Conservation (phyloP, 2,329 filamentous ascomycete species). For the Emergomyces pasteurianus region DNA sequence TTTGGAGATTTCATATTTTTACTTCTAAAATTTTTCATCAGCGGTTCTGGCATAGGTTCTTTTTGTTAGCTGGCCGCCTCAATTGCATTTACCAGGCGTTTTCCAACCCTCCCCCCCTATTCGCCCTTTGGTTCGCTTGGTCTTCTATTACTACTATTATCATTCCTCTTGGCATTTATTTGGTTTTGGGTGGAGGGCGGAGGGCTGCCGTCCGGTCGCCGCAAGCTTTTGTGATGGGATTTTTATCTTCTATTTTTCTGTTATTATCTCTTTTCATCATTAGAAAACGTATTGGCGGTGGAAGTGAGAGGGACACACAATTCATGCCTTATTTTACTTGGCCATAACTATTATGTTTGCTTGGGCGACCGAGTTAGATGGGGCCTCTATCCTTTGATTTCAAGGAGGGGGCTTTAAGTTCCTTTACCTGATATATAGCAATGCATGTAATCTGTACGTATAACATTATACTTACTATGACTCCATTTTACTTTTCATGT, state of each 20-base stretch:
- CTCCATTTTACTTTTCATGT: not conserved
- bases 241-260: not conserved
- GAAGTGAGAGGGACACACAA: too few relatives aligned
- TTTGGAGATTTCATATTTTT: not conserved
- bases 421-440: not conserved
- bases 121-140: not conserved
- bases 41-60: not conserved
- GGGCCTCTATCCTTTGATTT: not conserved
- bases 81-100: not conserved
- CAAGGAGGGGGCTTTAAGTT: not conserved
- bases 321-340: too few relatives aligned
- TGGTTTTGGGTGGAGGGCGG: not conserved
- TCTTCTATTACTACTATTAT: not conserved
- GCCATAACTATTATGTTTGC: not conserved
- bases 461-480: not conserved
- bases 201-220: too few relatives aligned
- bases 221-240: too few relatives aligned
- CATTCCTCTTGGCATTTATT: not conserved
- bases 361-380: not conserved
- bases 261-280: not conserved
- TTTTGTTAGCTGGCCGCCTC: not conserved
- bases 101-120: not conserved
- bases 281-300: too few relatives aligned
- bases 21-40: not conserved
- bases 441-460: not conserved